A percentile compares a stretch with the other conserved stretches of the same genome.
phyloP scores from a whole-genome alignment of 805 yeast genomes.

The Yarrowia alimentaria region DNA sequence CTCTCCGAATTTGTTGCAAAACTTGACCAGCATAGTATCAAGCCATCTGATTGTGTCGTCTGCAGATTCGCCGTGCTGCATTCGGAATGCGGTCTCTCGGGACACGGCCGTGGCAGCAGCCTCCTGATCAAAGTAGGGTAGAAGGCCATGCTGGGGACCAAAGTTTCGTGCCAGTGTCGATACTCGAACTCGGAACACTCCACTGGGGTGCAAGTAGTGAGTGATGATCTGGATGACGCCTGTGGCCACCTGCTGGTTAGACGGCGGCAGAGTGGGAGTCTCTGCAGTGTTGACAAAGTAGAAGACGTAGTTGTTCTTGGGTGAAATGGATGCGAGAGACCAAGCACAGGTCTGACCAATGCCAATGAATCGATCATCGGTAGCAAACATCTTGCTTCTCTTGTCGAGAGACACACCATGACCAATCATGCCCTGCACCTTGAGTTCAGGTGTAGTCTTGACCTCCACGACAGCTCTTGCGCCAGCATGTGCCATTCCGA shows the following conservation, averaged over 20 bases:
- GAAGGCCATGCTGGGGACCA: constrained; percentile 49
- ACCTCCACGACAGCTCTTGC: constrained; percentile 70
- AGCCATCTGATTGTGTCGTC: constrained; percentile 87
- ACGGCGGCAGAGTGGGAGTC: constrained; percentile 34
- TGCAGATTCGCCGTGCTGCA: constrained; percentile 71
- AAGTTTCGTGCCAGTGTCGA: constrained; percentile 69
- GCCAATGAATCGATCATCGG: constrained; percentile 84
- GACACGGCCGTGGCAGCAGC: constrained; percentile 96
- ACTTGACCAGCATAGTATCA: constrained; percentile 83
- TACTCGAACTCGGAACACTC: constrained; percentile 82
- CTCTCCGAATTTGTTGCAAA: constrained; percentile 92
- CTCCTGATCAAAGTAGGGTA: constrained; percentile 85
- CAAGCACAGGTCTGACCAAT: constrained; percentile 89
- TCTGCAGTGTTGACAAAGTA: constrained; percentile 75
- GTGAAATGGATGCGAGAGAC: constrained; percentile 79
- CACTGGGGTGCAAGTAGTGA: constrained; percentile 92
- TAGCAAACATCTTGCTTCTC: constrained; percentile 61
- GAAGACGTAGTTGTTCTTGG: constrained; percentile 82
- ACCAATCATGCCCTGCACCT: constrained; percentile 90
- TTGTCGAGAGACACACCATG: constrained; percentile 72
- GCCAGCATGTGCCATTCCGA: constrained; percentile 22
- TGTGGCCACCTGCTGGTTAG: constrained; percentile 31
- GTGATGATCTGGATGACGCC: constrained; percentile 80
- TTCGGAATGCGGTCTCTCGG: constrained; percentile 82
- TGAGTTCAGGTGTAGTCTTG: constrained; percentile 72